phyloP scores from a whole-genome alignment of 768 basidiomycete genomes.

The Amanita polypyramis region DNA sequence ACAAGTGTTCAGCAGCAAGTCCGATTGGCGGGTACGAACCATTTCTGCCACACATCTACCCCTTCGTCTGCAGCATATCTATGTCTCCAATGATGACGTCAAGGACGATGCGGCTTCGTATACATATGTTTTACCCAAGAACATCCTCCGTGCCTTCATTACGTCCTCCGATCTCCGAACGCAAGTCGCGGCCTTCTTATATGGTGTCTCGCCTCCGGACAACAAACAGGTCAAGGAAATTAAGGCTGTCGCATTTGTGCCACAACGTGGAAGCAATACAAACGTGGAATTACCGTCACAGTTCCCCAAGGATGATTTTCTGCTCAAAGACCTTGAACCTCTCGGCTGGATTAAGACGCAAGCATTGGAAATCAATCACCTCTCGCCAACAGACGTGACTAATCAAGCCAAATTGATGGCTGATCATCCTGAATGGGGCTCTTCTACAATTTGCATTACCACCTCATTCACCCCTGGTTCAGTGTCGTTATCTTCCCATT shows the following conservation, averaged over 20 bases:
- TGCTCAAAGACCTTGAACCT: slow-evolving; percentile 91
- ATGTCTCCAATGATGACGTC: slow-evolving; percentile 98
- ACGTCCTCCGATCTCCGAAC: slow-evolving; percentile 90
- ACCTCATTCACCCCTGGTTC: slow-evolving; percentile 97
- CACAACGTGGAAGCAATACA: slow-evolving; percentile 94
- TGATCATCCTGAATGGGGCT: slow-evolving; percentile 90
- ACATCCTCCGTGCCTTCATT: slow-evolving; percentile 89
- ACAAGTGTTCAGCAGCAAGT: slow-evolving; percentile 98
- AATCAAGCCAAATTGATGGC: slow-evolving; percentile 97
- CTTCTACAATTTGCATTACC: slow-evolving; percentile 87
- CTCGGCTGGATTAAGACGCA: slow-evolving; percentile 98
- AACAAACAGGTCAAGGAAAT: slow-evolving; percentile 99
- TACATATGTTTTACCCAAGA: slow-evolving; percentile 97
- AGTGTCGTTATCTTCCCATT: slow-evolving; percentile 90
- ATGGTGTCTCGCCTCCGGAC: slow-evolving; percentile 87
- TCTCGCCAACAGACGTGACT: slow-evolving; percentile 88
- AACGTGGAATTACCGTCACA: slow-evolving; percentile 84
- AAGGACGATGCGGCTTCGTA: slow-evolving; percentile 93
- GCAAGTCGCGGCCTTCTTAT: slow-evolving; percentile 90
- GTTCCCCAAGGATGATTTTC: slow-evolving; percentile 88
- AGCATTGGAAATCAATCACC: slow-evolving; percentile 81
- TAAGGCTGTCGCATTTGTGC: slow-evolving; percentile 96
- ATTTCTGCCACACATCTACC: slow-evolving; percentile 96
- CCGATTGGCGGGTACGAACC: slow-evolving; percentile 98
- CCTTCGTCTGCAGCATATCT: slow-evolving; percentile 95